These are phyloP conservation scores for Cladorrhinum samala DNA, from an alignment of 495 filamentous ascomycete species.

Conservation along the genomic window DNA sequence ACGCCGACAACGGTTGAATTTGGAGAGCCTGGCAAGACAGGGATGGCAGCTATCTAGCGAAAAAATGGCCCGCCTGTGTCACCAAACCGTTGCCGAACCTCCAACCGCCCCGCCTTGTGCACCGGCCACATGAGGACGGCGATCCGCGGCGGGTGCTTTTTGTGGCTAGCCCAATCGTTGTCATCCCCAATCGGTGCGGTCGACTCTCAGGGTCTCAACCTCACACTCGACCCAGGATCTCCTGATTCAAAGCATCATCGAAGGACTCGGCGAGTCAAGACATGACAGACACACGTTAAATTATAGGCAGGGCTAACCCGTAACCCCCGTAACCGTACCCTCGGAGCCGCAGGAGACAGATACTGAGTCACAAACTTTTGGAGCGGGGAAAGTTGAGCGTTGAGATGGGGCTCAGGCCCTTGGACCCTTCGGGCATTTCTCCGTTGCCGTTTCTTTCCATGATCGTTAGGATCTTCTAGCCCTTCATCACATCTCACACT, in stretches of 20 bases:
- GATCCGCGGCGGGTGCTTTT: not conserved
- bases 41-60: not conserved
- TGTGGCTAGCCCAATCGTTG: too few relatives aligned
- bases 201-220: not conserved
- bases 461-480: too few relatives aligned
- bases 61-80: constrained; percentile 3
- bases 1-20: not conserved
- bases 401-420: too few relatives aligned
- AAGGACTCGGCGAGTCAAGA: not conserved
- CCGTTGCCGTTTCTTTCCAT: not conserved
- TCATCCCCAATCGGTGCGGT: not conserved
- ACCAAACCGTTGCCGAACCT: constrained; percentile 12
- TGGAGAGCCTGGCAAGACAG: constrained; percentile 3
- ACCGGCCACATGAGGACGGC: not conserved
- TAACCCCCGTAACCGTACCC: not conserved
- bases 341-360: not conserved
- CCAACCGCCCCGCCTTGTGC: constrained; percentile 8
- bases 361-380: too few relatives aligned
- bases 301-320: not conserved
- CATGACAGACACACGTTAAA: not conserved
- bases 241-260: not conserved
- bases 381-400: too few relatives aligned
- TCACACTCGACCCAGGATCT: not conserved
- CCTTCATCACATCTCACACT: not conserved
- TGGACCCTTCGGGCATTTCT: not conserved